Base-by-base conservation (phyloP, 2,329 filamentous ascomycete genomes). In the Endothia cerciana region DNA sequence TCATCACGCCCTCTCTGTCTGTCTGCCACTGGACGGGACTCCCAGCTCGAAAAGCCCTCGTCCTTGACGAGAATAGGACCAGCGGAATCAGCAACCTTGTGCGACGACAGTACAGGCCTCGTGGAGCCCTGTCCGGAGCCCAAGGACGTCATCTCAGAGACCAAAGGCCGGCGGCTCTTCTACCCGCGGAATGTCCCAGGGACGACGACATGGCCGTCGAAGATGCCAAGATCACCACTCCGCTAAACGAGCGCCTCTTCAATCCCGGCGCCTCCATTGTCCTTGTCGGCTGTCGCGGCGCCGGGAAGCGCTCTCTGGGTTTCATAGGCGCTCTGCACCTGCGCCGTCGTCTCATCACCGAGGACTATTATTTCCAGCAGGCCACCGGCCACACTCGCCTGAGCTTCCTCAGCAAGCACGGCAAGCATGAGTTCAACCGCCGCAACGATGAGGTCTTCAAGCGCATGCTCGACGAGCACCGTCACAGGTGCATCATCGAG, bases 261-360 rank as follows among this genome's bases (percentile, higher is more conserved):
- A 78, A 83, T 22, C 75, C 81, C 1, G 83, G 90, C 75, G 87
- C 89, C 11, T 91, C 90, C 0, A 86, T 93, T 63, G 86, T 92
- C 28, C 80, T 93, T 53, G 84, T 92, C 33, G 90, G 90, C 30
- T 88, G 90, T 67, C 86, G 88, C 41, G 90, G 90, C 22, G 88
- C 88, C 7, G 90, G 90, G 10, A 92, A 92, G 75, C 87, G 88
- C 47, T 91, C 89, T 22, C 79, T 93, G 33, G 90, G 88, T 10
- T 88, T 93, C 68, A 90, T 93, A 68, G 88, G 89, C 17, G 89
- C 90, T 1, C 88, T 87, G 58, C 86, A 89, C 69, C 85, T 90
- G 62, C 85, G 86, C 38, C 83, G 88, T 60, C 86, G 88, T 55
- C 81, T 92, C 5, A 82, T 92, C 59, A 91, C 90, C 55, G 85